Conservation (phyloP, 2,329 filamentous ascomycete species). For the Scytalidium lignicola region DNA sequence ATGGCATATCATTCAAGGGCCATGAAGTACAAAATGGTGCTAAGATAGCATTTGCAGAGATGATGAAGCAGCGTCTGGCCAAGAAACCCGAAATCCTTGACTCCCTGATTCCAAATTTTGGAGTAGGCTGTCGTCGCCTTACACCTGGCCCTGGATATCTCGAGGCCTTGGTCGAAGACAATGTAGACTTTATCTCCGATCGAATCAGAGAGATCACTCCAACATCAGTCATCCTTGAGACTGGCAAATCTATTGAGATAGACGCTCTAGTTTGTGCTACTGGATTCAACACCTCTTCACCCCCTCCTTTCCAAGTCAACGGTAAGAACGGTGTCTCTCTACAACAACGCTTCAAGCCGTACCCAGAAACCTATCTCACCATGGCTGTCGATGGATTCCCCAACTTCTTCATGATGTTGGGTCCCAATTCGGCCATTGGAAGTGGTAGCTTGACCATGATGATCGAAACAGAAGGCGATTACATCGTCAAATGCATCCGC, state of each 20-base stretch:
- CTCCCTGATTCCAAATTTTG: slow-evolving; percentile 33
- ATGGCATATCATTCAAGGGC: slow-evolving; percentile 34
- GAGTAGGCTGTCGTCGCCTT: slow-evolving; percentile 37
- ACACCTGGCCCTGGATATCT: slow-evolving; percentile 38
- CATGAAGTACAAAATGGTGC: slow-evolving; percentile 32
- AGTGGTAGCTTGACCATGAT: slow-evolving; percentile 20
- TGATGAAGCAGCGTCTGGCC: slow-evolving; percentile 36
- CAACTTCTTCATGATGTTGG: slow-evolving; percentile 26
- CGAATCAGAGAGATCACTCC: slow-evolving; percentile 38
- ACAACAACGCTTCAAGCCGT: slow-evolving; percentile 22
- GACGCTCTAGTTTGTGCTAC: slow-evolving; percentile 36
- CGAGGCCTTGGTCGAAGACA: slow-evolving; percentile 31
- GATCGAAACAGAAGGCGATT: slow-evolving; percentile 21
- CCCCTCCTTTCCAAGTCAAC: slow-evolving; percentile 21
- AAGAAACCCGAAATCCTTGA: slow-evolving; percentile 32
- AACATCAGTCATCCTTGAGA: slow-evolving; percentile 27
- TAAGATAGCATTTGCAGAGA: slow-evolving; percentile 26
- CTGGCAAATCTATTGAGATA: slow-evolving; percentile 23
- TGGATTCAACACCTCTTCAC: slow-evolving; percentile 27
- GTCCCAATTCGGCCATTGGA: slow-evolving; percentile 23
- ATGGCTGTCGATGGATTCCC: slow-evolving; percentile 20
- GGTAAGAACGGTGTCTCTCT: slow-evolving; percentile 18
- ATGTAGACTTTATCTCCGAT: slow-evolving; percentile 36
- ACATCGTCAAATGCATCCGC: slow-evolving; percentile 22
- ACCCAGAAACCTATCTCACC: slow-evolving; percentile 23